Conservation (phyloP, 768 basidiomycete genomes). For the Tylopilus subfusipes region DNA sequence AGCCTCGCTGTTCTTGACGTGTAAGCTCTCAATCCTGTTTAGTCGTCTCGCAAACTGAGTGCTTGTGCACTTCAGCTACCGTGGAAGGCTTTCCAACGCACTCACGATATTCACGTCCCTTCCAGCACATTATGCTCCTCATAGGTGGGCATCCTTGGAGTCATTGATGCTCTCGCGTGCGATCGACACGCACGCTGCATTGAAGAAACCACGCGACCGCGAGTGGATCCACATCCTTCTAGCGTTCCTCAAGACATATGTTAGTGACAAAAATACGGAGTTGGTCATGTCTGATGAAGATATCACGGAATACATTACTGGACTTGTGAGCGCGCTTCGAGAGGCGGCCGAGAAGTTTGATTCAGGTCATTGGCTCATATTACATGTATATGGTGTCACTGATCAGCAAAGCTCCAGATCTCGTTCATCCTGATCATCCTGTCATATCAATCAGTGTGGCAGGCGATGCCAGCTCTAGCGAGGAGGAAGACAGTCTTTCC, state of each 20-base stretch:
- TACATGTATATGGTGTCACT: constrained; percentile 5
- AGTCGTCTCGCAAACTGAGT: constrained; percentile 8
- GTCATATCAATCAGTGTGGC: constrained; percentile 52
- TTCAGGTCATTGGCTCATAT: constrained; percentile 41
- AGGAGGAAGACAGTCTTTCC: constrained; percentile 63
- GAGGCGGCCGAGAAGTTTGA: constrained; percentile 50
- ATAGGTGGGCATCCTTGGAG: constrained; percentile 77
- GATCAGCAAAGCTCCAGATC: constrained; percentile 43
- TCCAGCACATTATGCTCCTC: constrained; percentile 82
- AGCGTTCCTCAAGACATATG: constrained; percentile 69
- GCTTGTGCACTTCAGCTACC: constrained; percentile 48
- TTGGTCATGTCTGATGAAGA: constrained; percentile 53
- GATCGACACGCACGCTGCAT: constrained; percentile 57
- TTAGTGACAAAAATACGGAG: constrained; percentile 51
- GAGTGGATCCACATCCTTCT: constrained; percentile 82
- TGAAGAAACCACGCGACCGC: constrained; percentile 57
- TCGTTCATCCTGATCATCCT: constrained; percentile 67
- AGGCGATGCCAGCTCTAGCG: constrained; percentile 46
- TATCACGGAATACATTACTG: constrained; percentile 47
- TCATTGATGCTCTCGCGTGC: constrained; percentile 75
- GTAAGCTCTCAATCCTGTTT: constrained; percentile 48
- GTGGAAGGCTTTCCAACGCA: constrained; percentile 59
- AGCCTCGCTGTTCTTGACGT: constrained; percentile 84
- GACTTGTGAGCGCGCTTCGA: constrained; percentile 48
- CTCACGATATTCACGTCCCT: constrained; percentile 71